phyloP scores from a whole-genome alignment of 805 yeast species.

The Schwanniomyces sp. region DNA sequence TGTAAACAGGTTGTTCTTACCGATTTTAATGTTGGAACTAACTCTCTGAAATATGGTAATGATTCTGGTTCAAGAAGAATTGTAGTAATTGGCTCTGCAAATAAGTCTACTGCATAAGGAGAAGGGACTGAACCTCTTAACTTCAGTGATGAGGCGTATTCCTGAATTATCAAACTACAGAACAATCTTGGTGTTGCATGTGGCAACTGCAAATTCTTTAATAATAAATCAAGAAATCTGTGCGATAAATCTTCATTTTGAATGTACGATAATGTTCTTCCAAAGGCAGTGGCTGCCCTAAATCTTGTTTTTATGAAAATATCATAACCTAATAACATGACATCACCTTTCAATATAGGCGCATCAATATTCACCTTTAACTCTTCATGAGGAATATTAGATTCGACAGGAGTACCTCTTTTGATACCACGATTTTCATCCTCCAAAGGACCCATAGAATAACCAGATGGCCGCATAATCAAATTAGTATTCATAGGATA shows the following conservation, averaged over 20 bases:
- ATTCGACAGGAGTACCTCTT: slow-evolving; percentile 35
- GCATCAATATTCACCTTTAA: slow-evolving; percentile 85
- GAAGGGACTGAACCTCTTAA: slow-evolving; percentile 12
- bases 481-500: slow-evolving; percentile 78
- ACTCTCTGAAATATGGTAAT: slow-evolving; percentile 69
- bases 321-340: slow-evolving; percentile 76
- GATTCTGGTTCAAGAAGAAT: slow-evolving; percentile 42
- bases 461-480: slow-evolving; percentile 79
- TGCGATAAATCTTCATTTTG: slow-evolving; percentile 36
- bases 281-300: slow-evolving; percentile 74
- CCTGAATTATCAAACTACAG: slow-evolving; percentile 67
- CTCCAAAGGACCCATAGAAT: slow-evolving; percentile 25
- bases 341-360: slow-evolving; percentile 89
- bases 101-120: slow-evolving; percentile 14
- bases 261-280: slow-evolving; percentile 57
- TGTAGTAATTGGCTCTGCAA: slow-evolving; percentile 28
- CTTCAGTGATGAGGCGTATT: slow-evolving; percentile 49
- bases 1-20: slow-evolving; percentile 87
- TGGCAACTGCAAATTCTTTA: slow-evolving; percentile 50
- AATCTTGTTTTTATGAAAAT: slow-evolving; percentile 73
- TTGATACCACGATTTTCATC: slow-evolving; percentile 46
- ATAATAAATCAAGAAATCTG: slow-evolving; percentile 37
- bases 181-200: slow-evolving; percentile 82
- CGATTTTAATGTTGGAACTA: slow-evolving; percentile 82
- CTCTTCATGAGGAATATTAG: slow-evolving; percentile 52